Percentiles rank a stretch among this genome's conserved stretches.
Evolutionary conservation across 163 green algal genomes (phyloP).

Genomic region (Trebouxia gelatinosa): DNA sequence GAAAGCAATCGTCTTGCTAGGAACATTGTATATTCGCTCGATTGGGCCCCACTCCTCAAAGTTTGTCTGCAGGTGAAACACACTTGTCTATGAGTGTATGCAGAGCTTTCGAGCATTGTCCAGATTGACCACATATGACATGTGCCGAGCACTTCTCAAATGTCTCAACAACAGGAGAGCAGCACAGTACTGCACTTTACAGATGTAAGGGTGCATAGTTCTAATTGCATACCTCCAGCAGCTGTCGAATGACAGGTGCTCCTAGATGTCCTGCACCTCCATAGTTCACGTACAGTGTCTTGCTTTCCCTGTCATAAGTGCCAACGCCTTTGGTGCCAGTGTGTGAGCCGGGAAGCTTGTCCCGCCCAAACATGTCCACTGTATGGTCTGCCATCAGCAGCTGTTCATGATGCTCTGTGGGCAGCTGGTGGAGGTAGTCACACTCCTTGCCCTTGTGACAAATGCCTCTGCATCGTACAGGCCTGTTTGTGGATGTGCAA

Average conservation of each 20-base stretch:
- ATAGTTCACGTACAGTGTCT: conserved; percentile 73
- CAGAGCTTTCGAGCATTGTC: too few relatives aligned
- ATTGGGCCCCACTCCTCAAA: conserved; percentile 68
- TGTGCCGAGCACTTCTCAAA: too few relatives aligned
- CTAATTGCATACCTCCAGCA: conserved; percentile 55
- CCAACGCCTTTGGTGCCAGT: conserved; percentile 61
- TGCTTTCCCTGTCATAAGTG: conserved; percentile 61
- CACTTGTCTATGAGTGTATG: too few relatives aligned
- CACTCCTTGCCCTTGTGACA: conserved; percentile 70
- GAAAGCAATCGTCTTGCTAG: conserved; percentile 70
- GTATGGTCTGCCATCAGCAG: conserved; percentile 48
- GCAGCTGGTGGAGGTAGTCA: conserved; percentile 69
- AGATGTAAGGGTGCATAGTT: too few relatives aligned
- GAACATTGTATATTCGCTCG: conserved; percentile 63
- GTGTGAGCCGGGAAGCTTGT: conserved; percentile 52
- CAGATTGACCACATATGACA: too few relatives aligned
- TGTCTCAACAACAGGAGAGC: too few relatives aligned
- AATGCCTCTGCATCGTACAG: conserved; percentile 58
- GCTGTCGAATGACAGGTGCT: conserved; percentile 33
- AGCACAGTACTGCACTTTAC: too few relatives aligned
- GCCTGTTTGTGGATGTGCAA: too few relatives aligned
- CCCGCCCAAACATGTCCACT: conserved; percentile 73
- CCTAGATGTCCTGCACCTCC: conserved; percentile 52
- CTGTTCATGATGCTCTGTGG: conserved; percentile 53
- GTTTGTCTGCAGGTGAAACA: conserved; percentile 51